A percentile compares a stretch with the other conserved stretches of the same genome.
Conservation (phyloP, 768 basidiomycete species). For the Boletus sensibilis region DNA sequence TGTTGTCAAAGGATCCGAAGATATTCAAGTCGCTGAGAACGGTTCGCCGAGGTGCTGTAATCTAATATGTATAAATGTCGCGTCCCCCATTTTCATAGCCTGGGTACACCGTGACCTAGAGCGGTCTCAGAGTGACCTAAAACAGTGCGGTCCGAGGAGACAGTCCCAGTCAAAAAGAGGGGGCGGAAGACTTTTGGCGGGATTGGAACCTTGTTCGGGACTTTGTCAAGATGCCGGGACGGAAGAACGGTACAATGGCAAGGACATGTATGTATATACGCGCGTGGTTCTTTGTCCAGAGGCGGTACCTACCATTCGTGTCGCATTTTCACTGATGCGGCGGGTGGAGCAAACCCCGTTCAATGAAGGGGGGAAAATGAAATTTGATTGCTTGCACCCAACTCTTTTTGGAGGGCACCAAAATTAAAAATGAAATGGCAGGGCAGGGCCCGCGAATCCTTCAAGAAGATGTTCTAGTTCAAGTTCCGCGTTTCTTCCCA, state of each 20-base stretch:
- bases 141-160: neutral
- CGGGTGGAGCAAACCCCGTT: neutral
- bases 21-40: neutral
- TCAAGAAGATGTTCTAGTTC: neutral
- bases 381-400: conserved; percentile 1
- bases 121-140: neutral
- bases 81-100: neutral
- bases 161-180: neutral
- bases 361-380: neutral
- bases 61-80: neutral
- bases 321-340: conserved; percentile 11
- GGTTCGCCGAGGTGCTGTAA: neutral
- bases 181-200: neutral
- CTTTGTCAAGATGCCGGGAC: conserved; percentile 7
- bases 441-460: neutral
- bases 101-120: neutral
- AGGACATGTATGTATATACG: neutral
- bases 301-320: conserved; percentile 17
- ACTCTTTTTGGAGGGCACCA: neutral
- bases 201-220: conserved; percentile 10
- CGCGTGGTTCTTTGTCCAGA: neutral
- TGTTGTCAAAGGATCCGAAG: conserved; percentile 9
- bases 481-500: conserved; percentile 12
- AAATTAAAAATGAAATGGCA: neutral
- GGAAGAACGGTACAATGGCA: neutral